phyloP scores from a whole-genome alignment of 805 yeast genomes.

The Metschnikowia lochheadii region DNA sequence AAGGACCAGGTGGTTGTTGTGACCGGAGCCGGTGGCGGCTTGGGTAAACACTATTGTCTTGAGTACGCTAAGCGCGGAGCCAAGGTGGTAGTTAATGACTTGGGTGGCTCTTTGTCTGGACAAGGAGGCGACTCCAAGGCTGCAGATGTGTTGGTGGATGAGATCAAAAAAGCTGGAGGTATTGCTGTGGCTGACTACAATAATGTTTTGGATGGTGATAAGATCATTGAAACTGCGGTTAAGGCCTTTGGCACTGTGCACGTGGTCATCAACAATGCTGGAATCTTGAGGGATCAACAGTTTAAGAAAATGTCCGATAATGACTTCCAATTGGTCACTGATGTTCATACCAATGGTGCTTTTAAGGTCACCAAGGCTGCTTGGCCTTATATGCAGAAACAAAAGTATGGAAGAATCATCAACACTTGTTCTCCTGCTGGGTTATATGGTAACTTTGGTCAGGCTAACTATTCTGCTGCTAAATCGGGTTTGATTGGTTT shows the following conservation, averaged over 20 bases:
- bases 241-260: conserved; percentile 86
- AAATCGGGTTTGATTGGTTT: conserved; percentile 87
- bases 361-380: conserved; percentile 82
- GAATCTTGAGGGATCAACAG: conserved; percentile 83
- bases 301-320: conserved; percentile 81
- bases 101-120: conserved; percentile 81
- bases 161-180: conserved; percentile 74
- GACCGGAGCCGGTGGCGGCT: conserved; percentile 98
- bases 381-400: conserved; percentile 85
- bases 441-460: conserved; percentile 94
- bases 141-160: conserved; percentile 87
- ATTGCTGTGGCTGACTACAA: conserved; percentile 91
- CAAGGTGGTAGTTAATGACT: conserved; percentile 89
- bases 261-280: conserved; percentile 89
- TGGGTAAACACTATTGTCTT: conserved; percentile 83
- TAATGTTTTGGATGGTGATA: conserved; percentile 81
- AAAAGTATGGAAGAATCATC: conserved; percentile 81
- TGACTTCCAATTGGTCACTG: conserved; percentile 74
- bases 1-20: conserved; percentile 86
- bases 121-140: conserved; percentile 65
- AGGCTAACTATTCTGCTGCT: conserved; percentile 92
- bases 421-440: conserved; percentile 99
- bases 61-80: conserved; percentile 91
- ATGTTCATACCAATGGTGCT: conserved; percentile 89
- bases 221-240: conserved; percentile 80